A percentile compares a stretch with the other conserved stretches of the same genome.
phyloP scores from a whole-genome alignment of 371 early-diverging fungal species.

The Sporodiniella umbellata region DNA sequence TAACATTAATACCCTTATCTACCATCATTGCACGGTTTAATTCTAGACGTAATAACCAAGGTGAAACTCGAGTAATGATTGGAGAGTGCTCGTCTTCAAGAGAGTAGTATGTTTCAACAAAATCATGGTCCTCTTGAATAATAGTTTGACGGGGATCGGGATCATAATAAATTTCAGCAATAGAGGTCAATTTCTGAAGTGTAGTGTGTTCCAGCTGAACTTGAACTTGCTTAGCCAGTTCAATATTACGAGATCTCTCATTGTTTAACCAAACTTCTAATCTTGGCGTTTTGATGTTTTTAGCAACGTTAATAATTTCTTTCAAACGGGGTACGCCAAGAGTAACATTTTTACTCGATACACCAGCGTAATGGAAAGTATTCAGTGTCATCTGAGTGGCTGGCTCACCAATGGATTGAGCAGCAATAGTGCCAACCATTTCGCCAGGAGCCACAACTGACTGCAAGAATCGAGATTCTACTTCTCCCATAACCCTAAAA shows the following conservation, averaged over 20 bases:
- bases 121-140: conserved; percentile 92
- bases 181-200: conserved; percentile 78
- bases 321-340: conserved; percentile 99
- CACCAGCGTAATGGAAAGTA: conserved; percentile 99
- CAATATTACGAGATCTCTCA: conserved; percentile 74
- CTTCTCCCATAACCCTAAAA: conserved; percentile 76
- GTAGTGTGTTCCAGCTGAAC: conserved; percentile 92
- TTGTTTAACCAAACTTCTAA: conserved; percentile 85
- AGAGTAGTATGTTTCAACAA: conserved; percentile 89
- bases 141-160: conserved; percentile 87
- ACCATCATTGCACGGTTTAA: conserved; percentile 87
- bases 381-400: conserved; percentile 99
- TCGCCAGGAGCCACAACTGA: conserved; percentile 96
- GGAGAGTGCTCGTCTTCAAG: conserved; percentile 75
- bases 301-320: conserved; percentile 99
- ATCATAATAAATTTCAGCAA: conserved; percentile 97
- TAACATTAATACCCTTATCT: conserved; percentile 88
- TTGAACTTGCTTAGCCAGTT: conserved; percentile 92
- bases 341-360: conserved; percentile 95
- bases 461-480: conserved; percentile 85
- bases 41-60: conserved; percentile 95
- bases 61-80: conserved; percentile 68
- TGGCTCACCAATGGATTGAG: conserved; percentile 99
- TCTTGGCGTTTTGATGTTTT: conserved; percentile 96
- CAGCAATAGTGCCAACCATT: conserved; percentile 99